phyloP scores from a whole-genome alignment of 768 basidiomycete species.

The Macrolepiota albuminosa region DNA sequence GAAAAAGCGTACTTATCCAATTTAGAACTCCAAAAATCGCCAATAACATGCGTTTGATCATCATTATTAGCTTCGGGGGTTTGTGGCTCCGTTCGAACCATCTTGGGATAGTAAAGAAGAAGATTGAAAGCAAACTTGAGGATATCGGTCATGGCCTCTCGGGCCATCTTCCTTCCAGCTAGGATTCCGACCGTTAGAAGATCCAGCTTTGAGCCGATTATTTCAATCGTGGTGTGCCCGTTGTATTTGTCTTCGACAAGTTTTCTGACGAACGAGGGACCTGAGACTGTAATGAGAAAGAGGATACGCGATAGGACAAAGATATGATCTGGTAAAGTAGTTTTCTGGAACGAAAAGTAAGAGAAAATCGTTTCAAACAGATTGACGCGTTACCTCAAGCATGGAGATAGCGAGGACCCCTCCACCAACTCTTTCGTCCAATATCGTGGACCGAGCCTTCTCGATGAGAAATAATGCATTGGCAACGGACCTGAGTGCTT shows the following conservation, averaged over 20 bases:
- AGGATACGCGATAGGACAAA: slow-evolving; percentile 76
- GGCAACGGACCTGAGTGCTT: slow-evolving; percentile 73
- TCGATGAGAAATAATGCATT: slow-evolving; percentile 75
- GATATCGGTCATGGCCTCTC: slow-evolving; percentile 76
- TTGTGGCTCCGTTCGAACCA: slow-evolving; percentile 45
- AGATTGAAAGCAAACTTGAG: slow-evolving; percentile 86
- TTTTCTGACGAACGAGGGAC: slow-evolving; percentile 44
- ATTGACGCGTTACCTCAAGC: slow-evolving; percentile 43
- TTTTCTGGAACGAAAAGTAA: slow-evolving; percentile 43
- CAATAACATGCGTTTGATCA: slow-evolving; percentile 46
- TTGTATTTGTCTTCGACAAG: slow-evolving; percentile 62
- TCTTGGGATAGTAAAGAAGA: slow-evolving; percentile 74
- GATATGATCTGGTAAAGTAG: slow-evolving; percentile 53
- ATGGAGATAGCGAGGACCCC: slow-evolving; percentile 51
- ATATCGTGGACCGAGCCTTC: slow-evolving; percentile 50
- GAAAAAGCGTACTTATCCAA: slow-evolving; percentile 56
- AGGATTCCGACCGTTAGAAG: slow-evolving; percentile 44
- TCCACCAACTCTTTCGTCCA: slow-evolving; percentile 57
- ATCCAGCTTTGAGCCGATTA: slow-evolving; percentile 59
- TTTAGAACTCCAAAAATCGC: slow-evolving; percentile 70
- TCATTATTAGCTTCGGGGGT: slow-evolving; percentile 21
- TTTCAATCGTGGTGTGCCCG: slow-evolving; percentile 55
- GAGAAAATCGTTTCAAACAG: neutral
- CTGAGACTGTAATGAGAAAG: slow-evolving; percentile 64
- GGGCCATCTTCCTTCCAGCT: slow-evolving; percentile 46